phyloP scores from a whole-genome alignment of 495 filamentous ascomycete species.

The Sphaerosporella brunnea region DNA sequence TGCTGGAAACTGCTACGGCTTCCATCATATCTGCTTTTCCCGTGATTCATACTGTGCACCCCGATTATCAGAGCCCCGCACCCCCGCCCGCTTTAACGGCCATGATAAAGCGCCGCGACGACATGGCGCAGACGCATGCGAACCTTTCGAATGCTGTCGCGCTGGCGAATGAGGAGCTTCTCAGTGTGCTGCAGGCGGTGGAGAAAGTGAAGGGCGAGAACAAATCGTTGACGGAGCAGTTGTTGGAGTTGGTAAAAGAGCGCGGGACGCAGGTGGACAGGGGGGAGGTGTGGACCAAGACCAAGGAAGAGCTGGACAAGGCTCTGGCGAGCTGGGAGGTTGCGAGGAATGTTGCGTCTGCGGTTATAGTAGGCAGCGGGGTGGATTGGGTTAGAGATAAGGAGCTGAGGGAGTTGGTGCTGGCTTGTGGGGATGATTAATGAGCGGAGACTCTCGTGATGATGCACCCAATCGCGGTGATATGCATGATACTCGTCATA shows the following conservation, averaged over 20 bases:
- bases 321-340: constrained; percentile 22
- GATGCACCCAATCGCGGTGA: no score
- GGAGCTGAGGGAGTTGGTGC: constrained; percentile 49
- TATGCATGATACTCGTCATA: no score
- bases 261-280: constrained; percentile 9
- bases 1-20: no score
- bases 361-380: constrained; percentile 56
- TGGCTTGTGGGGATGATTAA: constrained; percentile 32
- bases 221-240: constrained; percentile 7
- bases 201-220: neutral
- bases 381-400: constrained; percentile 65
- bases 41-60: no score
- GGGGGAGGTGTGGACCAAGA: constrained; percentile 10
- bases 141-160: constrained; percentile 17
- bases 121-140: constrained; percentile 20
- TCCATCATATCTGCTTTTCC: no score
- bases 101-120: constrained; percentile 23
- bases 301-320: constrained; percentile 8
- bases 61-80: no score
- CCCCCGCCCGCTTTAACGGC: no score
- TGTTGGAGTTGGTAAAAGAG: constrained; percentile 12
- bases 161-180: no score
- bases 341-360: constrained; percentile 20
- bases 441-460: no score
- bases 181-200: neutral